Base-by-base conservation (phyloP, 352 stramenopile genomes). In the Globisporangium echinulatum region DNA sequence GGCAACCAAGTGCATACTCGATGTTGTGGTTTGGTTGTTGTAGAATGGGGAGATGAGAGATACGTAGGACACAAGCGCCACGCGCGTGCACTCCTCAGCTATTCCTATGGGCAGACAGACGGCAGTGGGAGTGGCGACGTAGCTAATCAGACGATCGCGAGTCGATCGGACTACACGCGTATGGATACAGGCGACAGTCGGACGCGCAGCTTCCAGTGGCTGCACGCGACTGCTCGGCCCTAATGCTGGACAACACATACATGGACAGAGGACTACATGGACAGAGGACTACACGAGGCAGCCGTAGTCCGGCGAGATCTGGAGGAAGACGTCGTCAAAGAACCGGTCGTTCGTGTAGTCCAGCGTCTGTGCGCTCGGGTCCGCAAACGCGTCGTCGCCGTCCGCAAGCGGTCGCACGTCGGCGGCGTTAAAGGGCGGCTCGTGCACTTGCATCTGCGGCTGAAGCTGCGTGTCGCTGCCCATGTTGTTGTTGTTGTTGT, bases 221-320 rank as follows among this genome's bases (percentile, higher is more conserved):
- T 6, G 43, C 43, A 48, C 43, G 43, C n/a, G 43, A 10, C 3
- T 19, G 48, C n/a, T 6, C 86, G 87, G 49, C 96, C 94, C 71
- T 5, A 5, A 43, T 14, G 5, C 72, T 72, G 88, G 38, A 88
- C 79, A 54, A 89, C 67, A 50, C 79, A 89, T 54, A 77, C 81
- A 37, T 87, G 88, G 62, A 90, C 75, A 0, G 37, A 89, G 66
- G 58, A 88, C 90, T 15, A 92, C 74, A 53, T 92, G 74, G 68
- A 87, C 79, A 61, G 87, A 88, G 67, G 87, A 88, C 71, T 74
- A 93, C 49, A 90, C 82, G 13, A 94, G 70, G 51, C 82, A 94
- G 43, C 84, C 84, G 54, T 90, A 94, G 59, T 92, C 82, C 5
- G 84, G 81, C 4, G 84, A 93, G 55, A 93, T 91, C 50, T 93